Base-by-base conservation (phyloP, 2,329 filamentous ascomycete genomes). In the Basipetospora chlamydospora region DNA sequence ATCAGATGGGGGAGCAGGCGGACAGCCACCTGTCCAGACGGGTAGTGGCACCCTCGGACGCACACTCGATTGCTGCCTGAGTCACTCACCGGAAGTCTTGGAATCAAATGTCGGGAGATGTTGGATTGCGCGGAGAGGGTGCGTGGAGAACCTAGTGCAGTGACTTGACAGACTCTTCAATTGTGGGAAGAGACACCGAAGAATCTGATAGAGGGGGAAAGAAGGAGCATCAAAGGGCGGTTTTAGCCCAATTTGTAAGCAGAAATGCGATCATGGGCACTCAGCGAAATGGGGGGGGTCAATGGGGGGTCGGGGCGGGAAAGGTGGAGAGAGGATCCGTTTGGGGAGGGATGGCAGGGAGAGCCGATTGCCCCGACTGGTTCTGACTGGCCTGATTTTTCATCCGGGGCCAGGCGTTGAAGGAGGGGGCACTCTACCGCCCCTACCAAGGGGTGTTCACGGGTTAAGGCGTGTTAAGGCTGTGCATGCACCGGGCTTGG, bases 181-280 rank as follows among this genome's bases (percentile, higher is more conserved):
- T 13, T 26, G 6, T 3, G 28, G 37, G 26, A 17, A 26, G 33
- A 38, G 16, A 30, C 20, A 17, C 28, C 16, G 17, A 25, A 33
- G 41, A 42, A 42, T 33, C 35, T 20, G 26, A 37, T 38, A 37
- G 41, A 42, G 41, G 35, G 38, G 38, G 35, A 35, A 36, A 41
- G 41, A 36, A 42, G 39, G 34, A 31, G 40, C 35, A 39, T 31
- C 26, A 26, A 20, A 10, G 30, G n/a, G 20, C 26, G 28, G 16
- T 6, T 11, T n/a, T 26, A 41, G 38, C 28, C 40, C 42, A 42
- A 44, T 44, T 44, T 44, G 43, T 45, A 41, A 45, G 43, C 43
- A 39, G 29, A 12, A 4, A 28, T 28, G 26, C 26, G 11, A 15
- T 28, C 26, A 15, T 12, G 16, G 16, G 8, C 4, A 28, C n/a